Conservation (phyloP, 2,329 filamentous ascomycete species). For the Plectosphaerella sp. region DNA sequence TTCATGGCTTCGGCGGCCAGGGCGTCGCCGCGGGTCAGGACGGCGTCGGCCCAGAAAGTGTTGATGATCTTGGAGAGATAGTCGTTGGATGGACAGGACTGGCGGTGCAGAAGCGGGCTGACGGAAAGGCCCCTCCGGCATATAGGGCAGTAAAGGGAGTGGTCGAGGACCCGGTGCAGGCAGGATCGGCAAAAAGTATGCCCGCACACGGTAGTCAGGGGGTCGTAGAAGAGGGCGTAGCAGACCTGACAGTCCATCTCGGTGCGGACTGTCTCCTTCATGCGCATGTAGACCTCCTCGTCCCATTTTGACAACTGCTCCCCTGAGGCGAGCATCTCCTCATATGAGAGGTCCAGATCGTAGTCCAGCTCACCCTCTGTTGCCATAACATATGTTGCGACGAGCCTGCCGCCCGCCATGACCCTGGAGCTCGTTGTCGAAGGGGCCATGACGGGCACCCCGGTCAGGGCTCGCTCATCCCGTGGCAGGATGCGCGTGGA, state of each 20-base stretch:
- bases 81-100: conserved; percentile 52
- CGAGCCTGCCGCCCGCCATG: conserved; percentile 53
- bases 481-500: conserved; percentile 30
- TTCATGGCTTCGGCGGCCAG: conserved; percentile 54
- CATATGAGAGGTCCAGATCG: conserved; percentile 50
- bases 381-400: conserved; percentile 64
- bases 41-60: conserved; percentile 63
- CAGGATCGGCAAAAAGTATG: conserved; percentile 87
- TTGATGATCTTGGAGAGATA: conserved; percentile 60
- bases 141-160: conserved; percentile 73
- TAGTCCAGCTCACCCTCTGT: conserved; percentile 55
- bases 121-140: conserved; percentile 64
- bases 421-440: conserved; percentile 26
- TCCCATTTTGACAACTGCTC: conserved; percentile 18
- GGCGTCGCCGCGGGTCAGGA: conserved; percentile 53
- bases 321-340: conserved; percentile 18
- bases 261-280: conserved; percentile 58
- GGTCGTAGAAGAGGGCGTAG: conserved; percentile 75
- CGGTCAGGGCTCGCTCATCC: conserved; percentile 35
- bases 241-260: conserved; percentile 90
- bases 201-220: conserved; percentile 79
- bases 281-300: conserved; percentile 37
- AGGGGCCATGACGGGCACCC: conserved; percentile 32
- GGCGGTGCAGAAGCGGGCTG: conserved; percentile 35
- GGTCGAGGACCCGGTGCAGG: conserved; percentile 70